Evolutionary conservation across 768 basidiomycete species (phyloP).

Genomic region (Rhizopogon vesiculosus): DNA sequence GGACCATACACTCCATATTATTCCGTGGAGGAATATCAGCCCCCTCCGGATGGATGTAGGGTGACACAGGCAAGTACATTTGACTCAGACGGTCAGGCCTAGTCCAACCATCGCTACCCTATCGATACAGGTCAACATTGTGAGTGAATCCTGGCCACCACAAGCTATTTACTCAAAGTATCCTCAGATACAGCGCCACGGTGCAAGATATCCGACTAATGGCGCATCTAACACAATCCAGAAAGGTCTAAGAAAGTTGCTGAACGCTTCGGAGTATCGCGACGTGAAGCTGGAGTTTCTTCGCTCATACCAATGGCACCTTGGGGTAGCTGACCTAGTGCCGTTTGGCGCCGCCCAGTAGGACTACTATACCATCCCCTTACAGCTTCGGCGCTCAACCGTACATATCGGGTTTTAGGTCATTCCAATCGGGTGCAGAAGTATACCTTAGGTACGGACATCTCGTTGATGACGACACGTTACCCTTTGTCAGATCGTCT

Average conservation of each 20-base stretch:
- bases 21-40: background rate
- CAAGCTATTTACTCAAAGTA: constrained; percentile 3
- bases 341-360: constrained; percentile 65
- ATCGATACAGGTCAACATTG: constrained; percentile 22
- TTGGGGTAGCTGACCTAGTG: constrained; percentile 58
- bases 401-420: constrained; percentile 23
- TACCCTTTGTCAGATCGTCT: constrained; percentile 53
- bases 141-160: constrained; percentile 6
- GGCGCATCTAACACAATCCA: constrained; percentile 39
- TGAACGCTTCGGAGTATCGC: constrained; percentile 36
- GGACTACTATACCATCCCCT: constrained; percentile 10
- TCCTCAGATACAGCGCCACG: constrained; percentile 72
- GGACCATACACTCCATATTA: background rate
- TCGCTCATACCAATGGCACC: constrained; percentile 48
- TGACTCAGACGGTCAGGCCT: no score
- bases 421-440: constrained; percentile 46
- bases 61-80: background rate
- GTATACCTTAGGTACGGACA: constrained; percentile 51
- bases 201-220: constrained; percentile 69
- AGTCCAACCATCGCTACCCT: background rate
- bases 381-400: background rate
- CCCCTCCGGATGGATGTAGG: background rate
- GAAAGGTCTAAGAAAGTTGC: constrained; percentile 48
- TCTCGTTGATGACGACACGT: constrained; percentile 36
- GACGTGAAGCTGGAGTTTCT: constrained; percentile 55